Conservation (phyloP, 805 yeast species). For the Wickerhamiella vanderwaltii region DNA sequence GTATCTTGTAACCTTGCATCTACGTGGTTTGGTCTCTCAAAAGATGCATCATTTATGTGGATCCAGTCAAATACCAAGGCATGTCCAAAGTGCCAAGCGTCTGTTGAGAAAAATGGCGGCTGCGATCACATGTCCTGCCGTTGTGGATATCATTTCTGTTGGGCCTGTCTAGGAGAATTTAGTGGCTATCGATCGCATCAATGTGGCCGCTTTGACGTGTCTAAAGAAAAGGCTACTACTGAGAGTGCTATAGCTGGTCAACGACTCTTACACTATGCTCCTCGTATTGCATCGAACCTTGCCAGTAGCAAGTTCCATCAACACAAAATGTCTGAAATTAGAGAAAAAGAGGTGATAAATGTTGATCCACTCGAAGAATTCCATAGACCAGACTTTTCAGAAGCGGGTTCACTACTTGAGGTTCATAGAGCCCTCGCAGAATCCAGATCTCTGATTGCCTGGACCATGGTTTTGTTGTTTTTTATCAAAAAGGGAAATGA, state of each 20-base stretch:
- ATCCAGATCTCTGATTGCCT: slow-evolving; percentile 68
- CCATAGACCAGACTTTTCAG: neutral
- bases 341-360: neutral
- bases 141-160: slow-evolving; percentile 74
- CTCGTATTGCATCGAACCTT: slow-evolving; percentile 7
- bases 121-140: slow-evolving; percentile 93
- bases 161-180: slow-evolving; percentile 84
- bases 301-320: neutral
- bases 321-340: neutral
- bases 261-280: slow-evolving; percentile 11
- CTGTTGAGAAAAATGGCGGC: slow-evolving; percentile 89
- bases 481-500: slow-evolving; percentile 43
- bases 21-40: slow-evolving; percentile 65
- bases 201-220: neutral
- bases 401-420: neutral
- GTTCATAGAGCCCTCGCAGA: slow-evolving; percentile 43
- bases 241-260: neutral
- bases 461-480: slow-evolving; percentile 80
- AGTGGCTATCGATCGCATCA: slow-evolving; percentile 18
- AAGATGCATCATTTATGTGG: slow-evolving; percentile 87
- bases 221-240: neutral
- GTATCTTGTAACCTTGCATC: slow-evolving; percentile 59
- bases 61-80: slow-evolving; percentile 69
- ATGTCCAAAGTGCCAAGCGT: slow-evolving; percentile 70
- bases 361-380: slow-evolving; percentile 9